Percentiles rank a stretch among this genome's conserved stretches.
phyloP scores from a whole-genome alignment of 306 rosid species.

The Rubus parviflorus region DNA sequence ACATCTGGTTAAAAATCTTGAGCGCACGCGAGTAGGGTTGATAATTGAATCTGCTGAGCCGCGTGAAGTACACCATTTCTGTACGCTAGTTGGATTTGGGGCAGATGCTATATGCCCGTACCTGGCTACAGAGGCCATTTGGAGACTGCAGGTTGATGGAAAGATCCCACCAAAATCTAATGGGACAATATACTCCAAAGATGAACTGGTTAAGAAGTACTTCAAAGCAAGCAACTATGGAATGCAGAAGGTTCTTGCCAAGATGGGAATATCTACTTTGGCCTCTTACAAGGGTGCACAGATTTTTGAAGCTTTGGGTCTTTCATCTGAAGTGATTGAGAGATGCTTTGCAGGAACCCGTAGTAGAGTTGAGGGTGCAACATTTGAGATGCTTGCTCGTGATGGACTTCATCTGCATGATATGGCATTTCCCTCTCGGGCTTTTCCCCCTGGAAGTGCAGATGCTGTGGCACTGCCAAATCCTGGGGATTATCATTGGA shows the following conservation, averaged over 20 bases:
- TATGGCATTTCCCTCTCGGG: constrained; percentile 79
- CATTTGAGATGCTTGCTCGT: constrained; percentile 83
- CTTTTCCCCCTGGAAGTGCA: constrained; percentile 83
- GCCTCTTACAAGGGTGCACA: constrained; percentile 99
- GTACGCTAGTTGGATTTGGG: constrained; percentile 93
- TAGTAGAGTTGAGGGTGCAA: constrained; percentile 98
- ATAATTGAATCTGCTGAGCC: constrained; percentile 97
- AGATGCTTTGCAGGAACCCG: constrained; percentile 98
- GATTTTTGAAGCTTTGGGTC: constrained; percentile 97
- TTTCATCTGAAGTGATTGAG: constrained; percentile 86
- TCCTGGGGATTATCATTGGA: constrained; percentile 99
- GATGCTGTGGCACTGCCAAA: constrained; percentile 93
- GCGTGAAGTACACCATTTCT: constrained; percentile 98
- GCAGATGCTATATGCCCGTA: constrained; percentile 97
- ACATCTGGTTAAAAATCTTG: constrained; percentile 80
- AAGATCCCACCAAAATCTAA: constrained; percentile 77
- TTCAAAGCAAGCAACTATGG: constrained; percentile 92
- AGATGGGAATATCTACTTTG: constrained; percentile 99
- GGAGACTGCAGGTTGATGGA: constrained; percentile 95
- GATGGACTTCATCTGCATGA: constrained; percentile 84
- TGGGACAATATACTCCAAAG: constrained; percentile 71
- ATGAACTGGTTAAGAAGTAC: constrained; percentile 78
- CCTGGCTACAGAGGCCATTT: constrained; percentile 84
- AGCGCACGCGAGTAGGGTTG: constrained; percentile 92
- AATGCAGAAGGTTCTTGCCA: constrained; percentile 99